Evolutionary conservation across 1,139 yeast genomes (phyloP).

Genomic region (Meyerozyma sp.): DNA sequence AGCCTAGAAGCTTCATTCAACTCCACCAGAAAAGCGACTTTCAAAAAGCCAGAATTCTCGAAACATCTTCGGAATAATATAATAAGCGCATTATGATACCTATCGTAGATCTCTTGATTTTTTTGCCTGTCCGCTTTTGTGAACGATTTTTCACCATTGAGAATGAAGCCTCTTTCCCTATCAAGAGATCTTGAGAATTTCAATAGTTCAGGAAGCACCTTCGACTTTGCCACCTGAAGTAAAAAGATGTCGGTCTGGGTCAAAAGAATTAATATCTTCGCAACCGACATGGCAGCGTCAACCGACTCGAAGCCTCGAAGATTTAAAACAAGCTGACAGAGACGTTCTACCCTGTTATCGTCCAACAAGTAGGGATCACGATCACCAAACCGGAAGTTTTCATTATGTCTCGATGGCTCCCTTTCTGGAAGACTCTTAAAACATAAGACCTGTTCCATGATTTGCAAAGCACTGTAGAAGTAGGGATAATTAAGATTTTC

Average conservation of each 20-base stretch:
- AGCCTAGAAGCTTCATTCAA: conserved; percentile 34
- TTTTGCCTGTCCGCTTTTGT: conserved; percentile 4
- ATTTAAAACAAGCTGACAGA: conserved; percentile 41
- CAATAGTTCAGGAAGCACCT: conserved; percentile 19
- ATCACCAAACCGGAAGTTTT: conserved; percentile 1
- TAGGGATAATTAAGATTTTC: conserved; percentile 38
- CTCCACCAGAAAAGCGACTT: conserved; percentile 45
- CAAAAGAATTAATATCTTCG: conserved; percentile 49
- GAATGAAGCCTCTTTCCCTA: conserved; percentile 2
- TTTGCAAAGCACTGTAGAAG: conserved; percentile 46
- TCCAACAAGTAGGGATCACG: conserved; percentile 19
- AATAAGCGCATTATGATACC: conserved; percentile 15
- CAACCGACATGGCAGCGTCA: conserved; percentile 45
- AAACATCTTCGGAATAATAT: conserved; percentile 63
- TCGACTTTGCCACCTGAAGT: conserved; percentile 36
- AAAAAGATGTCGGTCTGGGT: conserved; percentile 42
- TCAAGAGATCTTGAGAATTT: conserved; percentile 10
- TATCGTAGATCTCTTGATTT: conserved; percentile 10
- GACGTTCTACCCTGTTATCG: conserved; percentile 18
- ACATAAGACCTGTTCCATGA: conserved; percentile 45
- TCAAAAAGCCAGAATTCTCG: conserved; percentile 53
- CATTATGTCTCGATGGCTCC: conserved; percentile 11
- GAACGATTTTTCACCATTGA: conserved; percentile 1
- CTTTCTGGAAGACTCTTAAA: conserved; percentile 38
- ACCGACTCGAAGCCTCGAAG: conserved; percentile 36